These are phyloP conservation scores for Salix dunnii DNA, from an alignment of 345 rosid genomes.

Conservation along the genomic window DNA sequence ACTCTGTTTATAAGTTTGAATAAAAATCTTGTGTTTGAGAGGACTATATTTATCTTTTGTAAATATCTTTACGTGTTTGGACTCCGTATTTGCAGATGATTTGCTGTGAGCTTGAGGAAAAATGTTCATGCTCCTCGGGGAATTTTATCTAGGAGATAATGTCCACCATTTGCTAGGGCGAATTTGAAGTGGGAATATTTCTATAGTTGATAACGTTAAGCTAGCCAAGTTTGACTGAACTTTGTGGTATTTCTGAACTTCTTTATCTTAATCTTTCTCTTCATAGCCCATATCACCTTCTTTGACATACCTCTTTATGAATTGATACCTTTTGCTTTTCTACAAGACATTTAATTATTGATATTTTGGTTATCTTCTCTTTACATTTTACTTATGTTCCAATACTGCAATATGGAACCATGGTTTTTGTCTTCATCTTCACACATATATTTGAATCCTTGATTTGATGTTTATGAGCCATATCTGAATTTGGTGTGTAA, in stretches of 20 bases:
- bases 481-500: background rate
- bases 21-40: background rate
- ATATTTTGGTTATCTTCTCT: background rate
- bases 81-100: conserved; percentile 58
- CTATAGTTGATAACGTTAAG: conserved; percentile 12
- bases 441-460: background rate
- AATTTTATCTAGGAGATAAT: conserved; percentile 19
- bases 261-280: conserved; percentile 2
- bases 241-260: conserved; percentile 6
- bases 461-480: background rate
- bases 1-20: background rate
- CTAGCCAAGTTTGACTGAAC: conserved; percentile 10
- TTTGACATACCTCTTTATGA: background rate
- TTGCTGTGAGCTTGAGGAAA: conserved; percentile 49
- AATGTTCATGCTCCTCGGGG: conserved; percentile 34
- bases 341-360: background rate
- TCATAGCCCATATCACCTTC: background rate
- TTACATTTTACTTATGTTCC: background rate
- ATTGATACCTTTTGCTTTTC: background rate
- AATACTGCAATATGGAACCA: background rate
- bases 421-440: background rate
- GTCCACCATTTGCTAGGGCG: conserved; percentile 13
- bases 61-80: conserved; percentile 30
- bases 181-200: conserved; percentile 23
- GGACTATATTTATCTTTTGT: conserved; percentile 20